These are phyloP conservation scores for Citrus trifoliata DNA, from an alignment of 345 rosid species.

Conservation along the genomic window DNA sequence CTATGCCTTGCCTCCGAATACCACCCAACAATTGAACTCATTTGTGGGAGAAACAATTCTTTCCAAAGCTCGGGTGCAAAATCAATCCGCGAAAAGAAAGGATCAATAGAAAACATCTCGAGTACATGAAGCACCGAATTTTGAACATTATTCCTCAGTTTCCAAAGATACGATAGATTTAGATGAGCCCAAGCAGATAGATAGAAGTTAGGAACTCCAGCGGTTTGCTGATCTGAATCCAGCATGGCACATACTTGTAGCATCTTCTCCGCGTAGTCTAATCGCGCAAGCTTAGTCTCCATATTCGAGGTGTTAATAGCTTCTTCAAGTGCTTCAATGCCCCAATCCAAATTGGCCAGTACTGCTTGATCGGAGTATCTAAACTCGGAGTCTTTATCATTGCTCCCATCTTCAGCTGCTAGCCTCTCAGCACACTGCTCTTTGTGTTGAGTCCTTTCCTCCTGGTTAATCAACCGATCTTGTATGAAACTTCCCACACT, in stretches of 20 bases:
- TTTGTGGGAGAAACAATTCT: slow-evolving; percentile 57
- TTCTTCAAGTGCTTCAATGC: slow-evolving; percentile 71
- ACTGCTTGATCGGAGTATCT: slow-evolving; percentile 70
- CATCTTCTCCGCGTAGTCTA: slow-evolving; percentile 69
- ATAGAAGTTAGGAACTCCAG: slow-evolving; percentile 68
- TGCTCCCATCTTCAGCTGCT: slow-evolving; percentile 51
- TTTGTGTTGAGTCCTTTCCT: slow-evolving; percentile 48
- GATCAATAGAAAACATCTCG: slow-evolving; percentile 63
- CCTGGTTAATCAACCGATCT: slow-evolving; percentile 41
- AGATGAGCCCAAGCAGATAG: slow-evolving; percentile 74
- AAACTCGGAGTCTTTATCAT: slow-evolving; percentile 34
- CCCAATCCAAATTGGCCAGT: slow-evolving; percentile 63
- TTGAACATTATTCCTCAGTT: slow-evolving; percentile 31
- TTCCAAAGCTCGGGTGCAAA: slow-evolving; percentile 69
- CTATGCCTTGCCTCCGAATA: slow-evolving; percentile 58
- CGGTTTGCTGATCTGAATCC: slow-evolving; percentile 48
- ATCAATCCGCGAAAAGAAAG: slow-evolving; percentile 63
- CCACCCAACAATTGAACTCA: slow-evolving; percentile 69
- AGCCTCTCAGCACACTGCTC: slow-evolving; percentile 70
- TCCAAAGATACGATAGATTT: slow-evolving; percentile 60
- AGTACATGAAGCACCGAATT: slow-evolving; percentile 44
- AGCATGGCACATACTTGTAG: slow-evolving; percentile 64
- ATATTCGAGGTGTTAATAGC: slow-evolving; percentile 53
- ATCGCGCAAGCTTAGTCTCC: slow-evolving; percentile 56
- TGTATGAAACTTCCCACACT: slow-evolving; percentile 44